Base-by-base conservation (phyloP, 2,329 filamentous ascomycete species). In the Talaromyces sp. region DNA sequence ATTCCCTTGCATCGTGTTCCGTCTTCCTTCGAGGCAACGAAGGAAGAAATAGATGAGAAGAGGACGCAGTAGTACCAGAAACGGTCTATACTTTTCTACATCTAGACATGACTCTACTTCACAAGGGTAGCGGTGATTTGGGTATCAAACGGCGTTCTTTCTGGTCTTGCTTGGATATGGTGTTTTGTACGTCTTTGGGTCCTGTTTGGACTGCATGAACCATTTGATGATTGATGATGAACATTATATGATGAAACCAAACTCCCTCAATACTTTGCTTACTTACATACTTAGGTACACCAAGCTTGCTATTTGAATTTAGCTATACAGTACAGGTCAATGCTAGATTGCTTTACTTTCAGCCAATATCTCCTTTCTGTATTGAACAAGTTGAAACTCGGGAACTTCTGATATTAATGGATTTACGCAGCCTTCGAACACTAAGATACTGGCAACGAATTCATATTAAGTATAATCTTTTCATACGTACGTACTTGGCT, bases 401-500 rank as follows among this genome's bases (percentile, higher is more conserved):
- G n/a, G n/a, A n/a, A n/a, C n/a, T n/a, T n/a, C n/a, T n/a, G n/a
- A n/a, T n/a, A n/a, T 28, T 28, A 6, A 28, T 28, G 28, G 6
- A 28, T 28, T 28, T 28, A 28, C 16, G 6, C n/a, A 21, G 9
- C 2, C 40, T 44, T 18, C 21, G 9, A 21, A 16, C 31, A 35
- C 23, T 35, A 31, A n/a, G 11, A 16, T 50, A 35, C 37, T 35
- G 50, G 16, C n/a, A 23, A 37, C 31, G 31, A 54, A 37, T 16
- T 40, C 31, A 25, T 50, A 52, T 60, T 52, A 52, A 52, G 39
- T 59, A 31, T 39, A 37, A 23, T 28, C n/a, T 54, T 54, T 60
- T 60, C 52, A 60, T 52, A 60, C 58, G 42, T 40, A 52, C 58
- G 58, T 52, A 52, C 44, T 52, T 54, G 31, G 56, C 21, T 58